These are phyloP conservation scores for Lithospermum erythrorhizon DNA, from an alignment of 257 asterid genomes.

Conservation along the genomic window DNA sequence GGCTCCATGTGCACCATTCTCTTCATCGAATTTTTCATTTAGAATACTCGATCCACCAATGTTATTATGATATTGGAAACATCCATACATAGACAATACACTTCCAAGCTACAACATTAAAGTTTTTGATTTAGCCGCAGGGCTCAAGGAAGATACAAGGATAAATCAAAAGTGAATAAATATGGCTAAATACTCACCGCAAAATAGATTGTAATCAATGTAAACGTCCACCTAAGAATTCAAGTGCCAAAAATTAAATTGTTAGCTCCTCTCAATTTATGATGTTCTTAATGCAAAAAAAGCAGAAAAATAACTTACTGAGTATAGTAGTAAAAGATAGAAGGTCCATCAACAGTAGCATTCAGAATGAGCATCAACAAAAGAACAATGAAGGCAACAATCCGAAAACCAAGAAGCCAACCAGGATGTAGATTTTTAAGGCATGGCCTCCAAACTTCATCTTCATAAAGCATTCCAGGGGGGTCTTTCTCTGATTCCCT, in stretches of 20 bases:
- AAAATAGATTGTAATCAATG: slow-evolving; percentile 66
- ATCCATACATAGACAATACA: slow-evolving; percentile 64
- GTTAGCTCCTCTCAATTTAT: slow-evolving; percentile 1
- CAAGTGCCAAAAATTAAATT: background rate
- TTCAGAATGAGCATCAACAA: slow-evolving; percentile 58
- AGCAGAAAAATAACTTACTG: slow-evolving; percentile 45
- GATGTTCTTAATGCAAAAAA: background rate
- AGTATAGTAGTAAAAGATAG: slow-evolving; percentile 70
- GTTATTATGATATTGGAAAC: slow-evolving; percentile 27
- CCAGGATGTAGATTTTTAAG: slow-evolving; percentile 68
- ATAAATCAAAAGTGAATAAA: background rate
- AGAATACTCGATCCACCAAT: slow-evolving; percentile 5
- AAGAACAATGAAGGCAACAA: slow-evolving; percentile 65
- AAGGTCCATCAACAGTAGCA: slow-evolving; percentile 59
- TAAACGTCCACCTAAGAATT: slow-evolving; percentile 75
- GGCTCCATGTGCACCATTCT: background rate
- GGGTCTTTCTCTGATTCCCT: slow-evolving; percentile 22
- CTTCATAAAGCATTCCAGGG: slow-evolving; percentile 48
- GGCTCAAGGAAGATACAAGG: background rate
- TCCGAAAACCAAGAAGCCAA: slow-evolving; percentile 66
- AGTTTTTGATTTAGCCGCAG: background rate
- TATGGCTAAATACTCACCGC: slow-evolving; percentile 40
- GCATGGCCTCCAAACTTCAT: slow-evolving; percentile 87
- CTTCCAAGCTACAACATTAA: slow-evolving; percentile 57
- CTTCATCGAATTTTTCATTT: background rate